A percentile compares a stretch with the other conserved stretches of the same genome.
These are phyloP conservation scores for Calonectria leucothoes DNA, from an alignment of 2,329 filamentous ascomycete genomes.

Conservation along the genomic window DNA sequence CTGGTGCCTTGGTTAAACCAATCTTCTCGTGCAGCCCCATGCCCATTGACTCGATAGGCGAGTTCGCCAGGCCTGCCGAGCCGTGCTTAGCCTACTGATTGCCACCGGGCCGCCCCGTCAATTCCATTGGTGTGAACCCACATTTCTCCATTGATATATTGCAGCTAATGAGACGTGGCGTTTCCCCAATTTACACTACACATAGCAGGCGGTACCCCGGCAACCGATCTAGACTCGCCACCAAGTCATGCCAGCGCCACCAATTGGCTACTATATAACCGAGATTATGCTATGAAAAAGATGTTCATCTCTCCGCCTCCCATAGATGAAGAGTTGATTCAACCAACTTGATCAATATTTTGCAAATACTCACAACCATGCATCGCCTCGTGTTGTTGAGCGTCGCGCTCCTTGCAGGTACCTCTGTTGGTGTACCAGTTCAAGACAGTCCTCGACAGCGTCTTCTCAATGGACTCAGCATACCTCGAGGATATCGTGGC, in stretches of 20 bases:
- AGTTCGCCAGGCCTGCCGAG: neutral
- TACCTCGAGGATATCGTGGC: slow-evolving; percentile 57
- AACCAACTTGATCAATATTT: neutral
- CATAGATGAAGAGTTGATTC: neutral
- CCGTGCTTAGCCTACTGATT: neutral
- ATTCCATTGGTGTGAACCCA: neutral
- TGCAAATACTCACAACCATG: neutral
- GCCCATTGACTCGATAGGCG: neutral
- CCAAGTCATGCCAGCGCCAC: neutral
- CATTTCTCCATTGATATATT: neutral
- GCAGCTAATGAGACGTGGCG: too few species aligned
- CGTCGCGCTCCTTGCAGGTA: neutral
- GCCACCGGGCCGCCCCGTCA: neutral
- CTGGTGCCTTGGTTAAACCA: neutral
- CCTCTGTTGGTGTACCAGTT: slow-evolving; percentile 26
- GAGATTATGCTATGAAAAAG: too few species aligned
- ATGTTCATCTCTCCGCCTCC: neutral
- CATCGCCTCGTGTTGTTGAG: neutral
- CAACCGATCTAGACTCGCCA: neutral
- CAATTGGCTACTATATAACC: neutral
- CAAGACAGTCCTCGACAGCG: slow-evolving; percentile 67
- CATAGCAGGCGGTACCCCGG: neutral
- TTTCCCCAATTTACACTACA: neutral
- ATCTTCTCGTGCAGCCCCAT: neutral
- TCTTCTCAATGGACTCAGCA: slow-evolving; percentile 60